Evolutionary conservation across 2,329 filamentous ascomycete genomes (phyloP), one percentile per base, ranked within the genome.

Genomic region (Calonectria multiphialidica): DNA sequence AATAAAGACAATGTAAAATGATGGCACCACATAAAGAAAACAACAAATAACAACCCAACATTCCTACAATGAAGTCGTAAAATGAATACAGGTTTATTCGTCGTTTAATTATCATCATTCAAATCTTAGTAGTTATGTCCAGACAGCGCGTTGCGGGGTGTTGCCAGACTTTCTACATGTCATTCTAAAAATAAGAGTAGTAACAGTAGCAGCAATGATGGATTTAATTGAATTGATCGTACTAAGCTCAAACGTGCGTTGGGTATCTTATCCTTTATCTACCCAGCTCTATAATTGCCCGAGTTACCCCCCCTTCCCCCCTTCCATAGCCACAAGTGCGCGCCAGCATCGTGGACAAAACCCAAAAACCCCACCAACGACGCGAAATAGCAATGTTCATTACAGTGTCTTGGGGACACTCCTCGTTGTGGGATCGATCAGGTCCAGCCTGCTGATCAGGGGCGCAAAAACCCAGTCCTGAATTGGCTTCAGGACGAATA

Each of bases 401-500:
- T 44, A 76, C 15, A 74, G 47, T 21, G 64, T 47, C 59, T 78
- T 79, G 16, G 77, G 76, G 12, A 75, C 59, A 62, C 30, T 71
- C 33, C 74, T 71, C 55, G 62, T 44, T 12, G 70, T 63, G 7
- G 62, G 45, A 49, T 78, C 72, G n/a, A 79, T 67, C 57, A 79
- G 71, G 61, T 79, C 78, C 66, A 79, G 68, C 66, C 78, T 70
- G 68, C 62, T 79, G 30, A 74, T 28, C 7, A 79, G 49, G 3
- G 78, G 78, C 23, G 75, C 72, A 68, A 82, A 80, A 28, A 82
- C 16, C 18, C 72, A 75, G 53, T 82, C 79, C 59, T 83, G 80
- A 23, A 81, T 12, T 21, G 77, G 78, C 59, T 80, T 74, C 2
- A 83, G 70, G 5, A 75, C 12, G 12, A 82, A 75, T 7, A 83